Evolutionary conservation across 495 filamentous ascomycete species (phyloP).

Genomic region (Hypoxylon intermedium): DNA sequence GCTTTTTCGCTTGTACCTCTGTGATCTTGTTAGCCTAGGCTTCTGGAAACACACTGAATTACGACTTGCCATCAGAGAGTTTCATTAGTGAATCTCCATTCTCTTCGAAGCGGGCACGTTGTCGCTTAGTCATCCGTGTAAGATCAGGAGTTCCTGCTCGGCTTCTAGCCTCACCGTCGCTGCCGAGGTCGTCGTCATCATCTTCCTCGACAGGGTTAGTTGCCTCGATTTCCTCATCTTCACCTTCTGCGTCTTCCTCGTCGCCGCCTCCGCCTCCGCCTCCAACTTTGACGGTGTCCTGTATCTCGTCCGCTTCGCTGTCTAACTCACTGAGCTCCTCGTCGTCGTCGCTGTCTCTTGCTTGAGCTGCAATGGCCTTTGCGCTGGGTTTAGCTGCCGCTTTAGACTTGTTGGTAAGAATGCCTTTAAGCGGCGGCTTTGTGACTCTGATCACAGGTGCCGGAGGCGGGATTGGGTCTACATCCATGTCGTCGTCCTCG

Average conservation of each 20-base stretch:
- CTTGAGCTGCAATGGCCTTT: slow-evolving; percentile 38
- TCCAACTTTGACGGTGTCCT: slow-evolving; percentile 51
- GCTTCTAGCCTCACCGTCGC: slow-evolving; percentile 67
- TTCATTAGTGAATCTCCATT: slow-evolving; percentile 66
- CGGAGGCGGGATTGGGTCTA: slow-evolving; percentile 44
- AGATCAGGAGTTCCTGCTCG: slow-evolving; percentile 76
- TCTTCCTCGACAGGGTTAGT: slow-evolving; percentile 63
- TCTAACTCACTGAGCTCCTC: slow-evolving; percentile 58
- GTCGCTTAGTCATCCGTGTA: slow-evolving; percentile 86
- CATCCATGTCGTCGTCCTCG: slow-evolving; percentile 57
- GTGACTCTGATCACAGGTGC: slow-evolving; percentile 55
- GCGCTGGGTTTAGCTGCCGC: slow-evolving; percentile 25
- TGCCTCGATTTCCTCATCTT: slow-evolving; percentile 67
- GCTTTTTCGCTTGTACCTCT: slow-evolving; percentile 94
- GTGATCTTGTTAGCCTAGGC: slow-evolving; percentile 24
- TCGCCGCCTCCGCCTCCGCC: no score
- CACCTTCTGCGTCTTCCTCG: slow-evolving; percentile 62
- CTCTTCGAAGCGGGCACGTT: slow-evolving; percentile 76
- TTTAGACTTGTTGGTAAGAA: slow-evolving; percentile 38
- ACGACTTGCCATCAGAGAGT: slow-evolving; percentile 71
- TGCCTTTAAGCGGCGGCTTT: slow-evolving; percentile 42
- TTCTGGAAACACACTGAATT: background rate
- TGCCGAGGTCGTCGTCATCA: slow-evolving; percentile 70
- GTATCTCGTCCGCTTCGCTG: slow-evolving; percentile 58
- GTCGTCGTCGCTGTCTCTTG: slow-evolving; percentile 52